phyloP scores from a whole-genome alignment of 768 basidiomycete genomes.

The Suillus subluteus region DNA sequence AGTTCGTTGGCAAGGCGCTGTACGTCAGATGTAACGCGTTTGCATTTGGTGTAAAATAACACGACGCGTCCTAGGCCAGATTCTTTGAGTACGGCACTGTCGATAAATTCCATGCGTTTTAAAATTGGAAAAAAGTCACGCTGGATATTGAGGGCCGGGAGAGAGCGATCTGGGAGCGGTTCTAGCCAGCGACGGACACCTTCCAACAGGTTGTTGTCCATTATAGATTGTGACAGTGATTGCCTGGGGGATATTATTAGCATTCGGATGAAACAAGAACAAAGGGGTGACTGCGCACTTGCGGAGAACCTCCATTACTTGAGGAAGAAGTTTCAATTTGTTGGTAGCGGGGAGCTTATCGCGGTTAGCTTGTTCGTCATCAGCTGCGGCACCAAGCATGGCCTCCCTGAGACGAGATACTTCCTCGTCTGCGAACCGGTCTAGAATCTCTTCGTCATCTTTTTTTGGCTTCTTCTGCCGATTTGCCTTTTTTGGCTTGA shows the following conservation, averaged over 20 bases:
- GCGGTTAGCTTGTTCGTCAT: slow-evolving; percentile 79
- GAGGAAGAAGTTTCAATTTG: slow-evolving; percentile 84
- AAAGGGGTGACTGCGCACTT: slow-evolving; percentile 61
- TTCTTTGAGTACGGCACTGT: slow-evolving; percentile 87
- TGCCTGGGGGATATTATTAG: slow-evolving; percentile 48
- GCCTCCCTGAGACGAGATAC: slow-evolving; percentile 85
- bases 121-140: slow-evolving; percentile 85
- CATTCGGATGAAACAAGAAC: not conserved
- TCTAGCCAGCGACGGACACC: slow-evolving; percentile 92
- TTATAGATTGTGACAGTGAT: slow-evolving; percentile 87
- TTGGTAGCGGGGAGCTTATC: slow-evolving; percentile 80
- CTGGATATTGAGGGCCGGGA: slow-evolving; percentile 96
- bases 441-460: slow-evolving; percentile 80
- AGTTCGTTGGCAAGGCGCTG: slow-evolving; percentile 82
- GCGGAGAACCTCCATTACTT: slow-evolving; percentile 90
- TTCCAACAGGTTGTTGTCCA: slow-evolving; percentile 93
- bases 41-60: slow-evolving; percentile 95
- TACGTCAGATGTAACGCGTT: slow-evolving; percentile 83
- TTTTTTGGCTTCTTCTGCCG: slow-evolving; percentile 73
- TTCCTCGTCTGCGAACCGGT: slow-evolving; percentile 88
- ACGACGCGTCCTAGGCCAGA: slow-evolving; percentile 87
- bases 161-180: slow-evolving; percentile 88
- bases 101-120: slow-evolving; percentile 90
- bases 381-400: slow-evolving; percentile 86
- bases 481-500: slow-evolving; percentile 75